Evolutionary conservation across 2,329 filamentous ascomycete genomes (phyloP).

Genomic region (Epicoccum nigrum): DNA sequence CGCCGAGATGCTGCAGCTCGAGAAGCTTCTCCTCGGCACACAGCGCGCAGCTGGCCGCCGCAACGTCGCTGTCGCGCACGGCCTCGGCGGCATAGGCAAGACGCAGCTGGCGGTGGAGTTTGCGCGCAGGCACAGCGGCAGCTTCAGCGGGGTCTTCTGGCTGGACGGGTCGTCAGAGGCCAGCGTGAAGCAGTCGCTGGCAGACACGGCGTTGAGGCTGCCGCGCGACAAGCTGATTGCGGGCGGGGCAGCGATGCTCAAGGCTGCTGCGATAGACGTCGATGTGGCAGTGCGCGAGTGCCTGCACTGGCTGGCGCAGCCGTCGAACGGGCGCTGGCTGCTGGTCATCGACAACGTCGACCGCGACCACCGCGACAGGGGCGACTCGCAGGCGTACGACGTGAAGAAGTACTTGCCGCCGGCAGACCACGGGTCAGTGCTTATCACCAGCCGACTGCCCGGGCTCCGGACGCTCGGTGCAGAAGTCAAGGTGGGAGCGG

Average conservation of each 20-base stretch:
- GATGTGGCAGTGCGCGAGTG: conserved; percentile 16
- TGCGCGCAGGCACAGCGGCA: background rate
- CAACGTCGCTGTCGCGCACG: too few species aligned
- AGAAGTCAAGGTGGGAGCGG: too few species aligned
- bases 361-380: conserved; percentile 13
- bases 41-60: too few species aligned
- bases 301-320: conserved; percentile 18
- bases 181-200: conserved; percentile 20
- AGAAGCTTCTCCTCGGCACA: too few species aligned
- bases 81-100: conserved; percentile 21
- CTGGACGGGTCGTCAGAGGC: conserved; percentile 8
- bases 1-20: too few species aligned
- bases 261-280: too few species aligned
- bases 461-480: too few species aligned
- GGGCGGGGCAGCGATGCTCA: too few species aligned
- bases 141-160: conserved; percentile 3
- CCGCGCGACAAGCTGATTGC: too few species aligned
- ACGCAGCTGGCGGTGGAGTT: background rate
- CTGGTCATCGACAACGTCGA: conserved; percentile 34
- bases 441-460: conserved; percentile 26
- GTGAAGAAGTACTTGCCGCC: conserved; percentile 22
- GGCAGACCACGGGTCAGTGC: conserved; percentile 27
- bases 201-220: too few species aligned
- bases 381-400: conserved; percentile 23
- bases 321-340: conserved; percentile 26